Conservation (phyloP, 2,329 filamentous ascomycete genomes). For the Aspergillus cejpii region DNA sequence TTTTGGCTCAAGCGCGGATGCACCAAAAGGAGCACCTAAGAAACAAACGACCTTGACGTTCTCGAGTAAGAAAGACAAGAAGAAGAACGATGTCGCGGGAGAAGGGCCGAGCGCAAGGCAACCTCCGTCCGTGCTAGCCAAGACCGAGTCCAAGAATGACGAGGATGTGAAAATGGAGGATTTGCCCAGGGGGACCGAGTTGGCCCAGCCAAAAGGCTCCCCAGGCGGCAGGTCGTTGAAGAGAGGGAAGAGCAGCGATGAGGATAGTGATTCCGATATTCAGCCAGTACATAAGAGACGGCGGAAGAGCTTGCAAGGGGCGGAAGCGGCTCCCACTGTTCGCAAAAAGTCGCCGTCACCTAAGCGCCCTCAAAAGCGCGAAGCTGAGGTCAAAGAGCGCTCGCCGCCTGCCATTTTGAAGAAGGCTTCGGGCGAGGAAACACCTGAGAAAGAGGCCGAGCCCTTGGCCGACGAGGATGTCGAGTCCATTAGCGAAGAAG, state of each 20-base stretch:
- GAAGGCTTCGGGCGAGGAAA: slow-evolving; percentile 45
- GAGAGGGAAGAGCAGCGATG: slow-evolving; percentile 31
- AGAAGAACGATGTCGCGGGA: slow-evolving; percentile 26
- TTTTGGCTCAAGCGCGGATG: slow-evolving; percentile 62
- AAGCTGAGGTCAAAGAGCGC: slow-evolving; percentile 16
- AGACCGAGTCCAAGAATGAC: slow-evolving; percentile 8
- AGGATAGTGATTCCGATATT: slow-evolving; percentile 50
- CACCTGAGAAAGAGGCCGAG: slow-evolving; percentile 20
- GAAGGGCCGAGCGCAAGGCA: slow-evolving; percentile 22
- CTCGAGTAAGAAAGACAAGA: slow-evolving; percentile 49
- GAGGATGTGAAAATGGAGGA: slow-evolving; percentile 12
- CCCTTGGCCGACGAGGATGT: slow-evolving; percentile 30
- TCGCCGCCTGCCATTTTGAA: slow-evolving; percentile 24
- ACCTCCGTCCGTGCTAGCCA: background rate
- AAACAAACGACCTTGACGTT: slow-evolving; percentile 78
- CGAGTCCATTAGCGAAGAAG: slow-evolving; percentile 46
- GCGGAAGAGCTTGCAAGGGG: slow-evolving; percentile 27
- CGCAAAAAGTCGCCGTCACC: slow-evolving; percentile 20
- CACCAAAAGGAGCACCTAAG: slow-evolving; percentile 48
- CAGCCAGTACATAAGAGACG: slow-evolving; percentile 55
- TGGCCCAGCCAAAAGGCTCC: slow-evolving; percentile 2
- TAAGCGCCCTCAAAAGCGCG: slow-evolving; percentile 15
- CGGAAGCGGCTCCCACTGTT: slow-evolving; percentile 32
- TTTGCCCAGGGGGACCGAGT: slow-evolving; percentile 4
- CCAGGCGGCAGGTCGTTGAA: slow-evolving; percentile 11